These are phyloP conservation scores for Sclerotinia nivalis DNA, from an alignment of 2,329 filamentous ascomycete genomes.

Conservation along the genomic window DNA sequence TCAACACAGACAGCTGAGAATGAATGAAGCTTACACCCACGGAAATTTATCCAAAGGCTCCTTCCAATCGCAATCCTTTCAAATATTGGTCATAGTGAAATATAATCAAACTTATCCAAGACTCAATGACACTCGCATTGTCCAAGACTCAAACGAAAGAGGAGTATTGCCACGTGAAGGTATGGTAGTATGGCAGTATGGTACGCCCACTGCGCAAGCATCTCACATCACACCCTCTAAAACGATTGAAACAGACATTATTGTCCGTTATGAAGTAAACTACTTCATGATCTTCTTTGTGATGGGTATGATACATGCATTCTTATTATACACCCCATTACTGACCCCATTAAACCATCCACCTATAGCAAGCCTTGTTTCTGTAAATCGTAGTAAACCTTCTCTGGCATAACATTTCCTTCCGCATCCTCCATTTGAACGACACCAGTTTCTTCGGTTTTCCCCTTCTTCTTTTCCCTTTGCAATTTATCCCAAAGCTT, in stretches of 20 bases:
- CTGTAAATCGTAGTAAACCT: constrained; percentile 93
- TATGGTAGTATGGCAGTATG: rapidly evolving
- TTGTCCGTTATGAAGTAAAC: neutral
- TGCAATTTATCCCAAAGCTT: constrained; percentile 93
- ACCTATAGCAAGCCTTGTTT: constrained; percentile 79
- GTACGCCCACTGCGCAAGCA: neutral
- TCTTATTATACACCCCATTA: constrained; percentile 11
- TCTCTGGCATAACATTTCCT: constrained; percentile 98
- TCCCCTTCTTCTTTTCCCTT: constrained; percentile 76
- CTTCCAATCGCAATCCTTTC: too few relatives aligned
- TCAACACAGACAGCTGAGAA: too few relatives aligned
- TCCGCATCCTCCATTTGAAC: constrained; percentile 98
- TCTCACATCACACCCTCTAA: neutral
- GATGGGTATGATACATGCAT: constrained; percentile 14
- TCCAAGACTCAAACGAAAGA: neutral
- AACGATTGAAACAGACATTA: neutral
- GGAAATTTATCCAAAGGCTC: too few relatives aligned
- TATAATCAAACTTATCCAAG: too few relatives aligned
- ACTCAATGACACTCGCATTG: too few relatives aligned
- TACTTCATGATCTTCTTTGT: neutral
- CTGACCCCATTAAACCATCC: neutral
- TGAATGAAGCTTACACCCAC: too few relatives aligned
- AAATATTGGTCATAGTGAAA: too few relatives aligned
- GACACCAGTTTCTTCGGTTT: constrained; percentile 75
- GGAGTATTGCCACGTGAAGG: too few relatives aligned